phyloP scores from a whole-genome alignment of 495 filamentous ascomycete species.

The Aspergillus incahuasiensis region DNA sequence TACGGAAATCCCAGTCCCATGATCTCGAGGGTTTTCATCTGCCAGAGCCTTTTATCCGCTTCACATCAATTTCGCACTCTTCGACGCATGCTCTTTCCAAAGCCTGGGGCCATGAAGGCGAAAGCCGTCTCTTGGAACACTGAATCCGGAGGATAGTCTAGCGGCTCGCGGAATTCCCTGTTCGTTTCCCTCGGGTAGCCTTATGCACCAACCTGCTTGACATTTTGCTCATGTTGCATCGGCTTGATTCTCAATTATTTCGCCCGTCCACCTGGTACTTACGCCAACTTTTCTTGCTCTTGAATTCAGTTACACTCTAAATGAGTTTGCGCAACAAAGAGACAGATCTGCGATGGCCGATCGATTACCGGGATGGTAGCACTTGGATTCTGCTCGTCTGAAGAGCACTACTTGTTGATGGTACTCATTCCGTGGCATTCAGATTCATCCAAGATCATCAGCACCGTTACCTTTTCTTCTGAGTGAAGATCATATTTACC shows the following conservation, averaged over 20 bases:
- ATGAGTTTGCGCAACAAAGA: neutral
- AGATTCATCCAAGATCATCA: constrained; percentile 7
- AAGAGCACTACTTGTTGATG: neutral
- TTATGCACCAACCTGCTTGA: constrained; percentile 19
- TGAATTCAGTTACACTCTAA: neutral
- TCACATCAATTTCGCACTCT: neutral
- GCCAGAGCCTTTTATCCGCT: neutral
- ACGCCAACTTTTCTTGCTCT: neutral
- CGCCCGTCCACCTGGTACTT: neutral
- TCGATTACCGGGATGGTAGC: neutral
- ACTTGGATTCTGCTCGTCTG: neutral
- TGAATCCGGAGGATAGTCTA: neutral
- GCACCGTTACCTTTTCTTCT: neutral
- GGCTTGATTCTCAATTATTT: neutral
- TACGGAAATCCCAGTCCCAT: neutral
- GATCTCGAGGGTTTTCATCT: neutral
- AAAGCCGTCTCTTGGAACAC: neutral
- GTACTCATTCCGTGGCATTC: neutral
- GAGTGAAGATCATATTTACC: neutral
- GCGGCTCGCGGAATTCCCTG: constrained; percentile 2
- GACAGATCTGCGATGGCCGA: neutral
- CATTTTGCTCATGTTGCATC: constrained; percentile 13
- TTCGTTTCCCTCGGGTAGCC: constrained; percentile 8
- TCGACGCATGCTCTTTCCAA: neutral
- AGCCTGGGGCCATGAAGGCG: neutral